Base-by-base conservation (phyloP, 305 asterid genomes). In the Nicotiana rustica region DNA sequence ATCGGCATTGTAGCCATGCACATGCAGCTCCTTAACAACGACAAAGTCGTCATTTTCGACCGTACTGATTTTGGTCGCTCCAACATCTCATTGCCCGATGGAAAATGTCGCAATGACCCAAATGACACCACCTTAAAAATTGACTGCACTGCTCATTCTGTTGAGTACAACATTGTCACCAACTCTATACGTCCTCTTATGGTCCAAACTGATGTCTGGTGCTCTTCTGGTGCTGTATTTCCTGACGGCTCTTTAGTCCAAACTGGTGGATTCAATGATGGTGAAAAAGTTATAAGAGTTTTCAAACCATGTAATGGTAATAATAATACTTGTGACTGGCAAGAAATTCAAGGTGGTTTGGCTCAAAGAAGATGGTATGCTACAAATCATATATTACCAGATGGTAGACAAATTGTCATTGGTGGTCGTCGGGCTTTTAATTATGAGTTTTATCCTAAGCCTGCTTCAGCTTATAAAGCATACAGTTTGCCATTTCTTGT, bases 81-180 rank as follows among this genome's bases (percentile, higher is more conserved):
- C 73, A 90, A 92, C 79, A 87, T 92, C 13, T 88, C 91, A 25
- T 56, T 92, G 14, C 90, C 93, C 1, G 25, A 36, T 71, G 91
- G 90, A 0, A 84, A 29, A 55, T 92, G 95, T 84, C 85, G 92
- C 61, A 6, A 55, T 12, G 88, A 88, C 84, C 89, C 90, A 0
- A 57, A 21, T 25, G 95, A 91, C 44, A 44, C 57, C 2, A 87
- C 81, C 0, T 35, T 88, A n/a, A 31, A 81, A 52, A 9, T 10
- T 10, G 93, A 91, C 81, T 92, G 95, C 84, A 82, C 92, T 6
- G 93, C 95, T 10, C 95, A 92, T 81, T 92, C 95, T 0, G 86
- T 92, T 1, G 95, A 92, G 36, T 92, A 87, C 86, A 83, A 89
- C 56, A 90, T 88, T 79, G 81, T 62, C 3, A 12, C 70, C 1